phyloP scores from a whole-genome alignment of 306 rosid genomes.

The Fragaria nilgerrensis region DNA sequence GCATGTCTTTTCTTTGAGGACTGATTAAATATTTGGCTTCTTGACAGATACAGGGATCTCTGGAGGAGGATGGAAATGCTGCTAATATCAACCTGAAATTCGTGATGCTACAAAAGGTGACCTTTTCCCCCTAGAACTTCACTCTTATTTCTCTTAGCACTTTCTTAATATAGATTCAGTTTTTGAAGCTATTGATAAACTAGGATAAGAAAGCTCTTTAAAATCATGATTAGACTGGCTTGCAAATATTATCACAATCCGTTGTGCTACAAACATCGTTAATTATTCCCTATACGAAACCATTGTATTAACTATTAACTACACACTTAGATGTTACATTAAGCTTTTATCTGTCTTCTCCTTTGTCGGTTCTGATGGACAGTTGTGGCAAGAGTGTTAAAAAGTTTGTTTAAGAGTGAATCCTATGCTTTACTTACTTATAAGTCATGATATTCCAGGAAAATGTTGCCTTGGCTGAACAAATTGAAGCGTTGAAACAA shows the following conservation, averaged over 20 bases:
- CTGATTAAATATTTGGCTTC: slow-evolving; percentile 15
- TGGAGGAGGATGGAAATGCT: slow-evolving; percentile 30
- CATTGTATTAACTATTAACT: not conserved
- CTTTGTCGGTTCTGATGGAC: not conserved
- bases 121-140: not conserved
- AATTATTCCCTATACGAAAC: not conserved
- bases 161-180: not conserved
- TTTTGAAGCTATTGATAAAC: not conserved
- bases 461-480: slow-evolving; percentile 42
- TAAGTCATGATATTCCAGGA: slow-evolving; percentile 41
- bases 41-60: slow-evolving; percentile 49
- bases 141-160: not conserved
- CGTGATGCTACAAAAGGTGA: slow-evolving; percentile 56
- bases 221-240: slow-evolving; percentile 3
- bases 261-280: not conserved
- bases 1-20: slow-evolving; percentile 12
- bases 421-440: slow-evolving; percentile 13
- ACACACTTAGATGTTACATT: not conserved
- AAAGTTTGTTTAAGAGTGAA: not conserved
- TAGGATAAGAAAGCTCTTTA: not conserved
- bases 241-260: not conserved
- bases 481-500: slow-evolving; percentile 50
- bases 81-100: slow-evolving; percentile 43
- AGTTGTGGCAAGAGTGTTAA: not conserved
- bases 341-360: no score